A percentile compares a stretch with the other conserved stretches of the same genome.
Conservation (phyloP, 2,329 filamentous ascomycete genomes). For the Trichoderma koningii region DNA sequence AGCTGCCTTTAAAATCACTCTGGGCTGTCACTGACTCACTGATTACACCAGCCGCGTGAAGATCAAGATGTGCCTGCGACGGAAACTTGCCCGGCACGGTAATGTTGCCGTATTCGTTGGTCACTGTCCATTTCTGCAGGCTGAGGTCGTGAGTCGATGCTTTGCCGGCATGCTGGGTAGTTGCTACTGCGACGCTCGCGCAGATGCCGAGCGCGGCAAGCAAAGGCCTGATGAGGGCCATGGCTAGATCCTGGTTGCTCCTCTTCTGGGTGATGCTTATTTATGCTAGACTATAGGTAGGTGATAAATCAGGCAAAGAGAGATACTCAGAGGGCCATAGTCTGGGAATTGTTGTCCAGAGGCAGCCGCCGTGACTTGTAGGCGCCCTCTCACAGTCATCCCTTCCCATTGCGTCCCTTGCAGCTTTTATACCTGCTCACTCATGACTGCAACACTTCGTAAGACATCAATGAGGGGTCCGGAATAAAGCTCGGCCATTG, state of each 20-base stretch:
- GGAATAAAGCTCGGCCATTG: constrained; percentile 22
- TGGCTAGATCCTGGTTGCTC: not conserved
- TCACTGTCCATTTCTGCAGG: constrained; percentile 21
- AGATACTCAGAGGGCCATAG: too few relatives aligned
- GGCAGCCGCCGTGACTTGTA: not conserved
- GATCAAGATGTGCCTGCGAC: constrained; percentile 61
- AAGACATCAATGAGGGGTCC: constrained; percentile 24
- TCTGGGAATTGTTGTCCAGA: not conserved
- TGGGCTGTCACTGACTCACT: constrained; percentile 32
- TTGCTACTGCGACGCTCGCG: not conserved
- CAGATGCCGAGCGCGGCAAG: constrained; percentile 14
- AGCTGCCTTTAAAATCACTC: not conserved
- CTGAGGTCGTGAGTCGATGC: constrained; percentile 19
- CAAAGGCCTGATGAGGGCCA: constrained; percentile 6
- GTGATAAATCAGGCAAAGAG: too few relatives aligned
- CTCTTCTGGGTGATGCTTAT: not conserved
- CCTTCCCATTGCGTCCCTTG: constrained; percentile 1
- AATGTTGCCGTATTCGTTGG: constrained; percentile 29
- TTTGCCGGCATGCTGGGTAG: not conserved
- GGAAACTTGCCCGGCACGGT: constrained; percentile 55
- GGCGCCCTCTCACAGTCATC: not conserved
- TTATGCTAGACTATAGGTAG: too few relatives aligned
- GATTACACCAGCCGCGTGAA: constrained; percentile 55
- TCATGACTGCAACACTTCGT: not conserved
- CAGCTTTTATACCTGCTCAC: constrained; percentile 13